Evolutionary conservation across 2,329 filamentous ascomycete genomes (phyloP), one percentile per base, ranked within the genome.

Genomic region (Colletotrichum siamense): DNA sequence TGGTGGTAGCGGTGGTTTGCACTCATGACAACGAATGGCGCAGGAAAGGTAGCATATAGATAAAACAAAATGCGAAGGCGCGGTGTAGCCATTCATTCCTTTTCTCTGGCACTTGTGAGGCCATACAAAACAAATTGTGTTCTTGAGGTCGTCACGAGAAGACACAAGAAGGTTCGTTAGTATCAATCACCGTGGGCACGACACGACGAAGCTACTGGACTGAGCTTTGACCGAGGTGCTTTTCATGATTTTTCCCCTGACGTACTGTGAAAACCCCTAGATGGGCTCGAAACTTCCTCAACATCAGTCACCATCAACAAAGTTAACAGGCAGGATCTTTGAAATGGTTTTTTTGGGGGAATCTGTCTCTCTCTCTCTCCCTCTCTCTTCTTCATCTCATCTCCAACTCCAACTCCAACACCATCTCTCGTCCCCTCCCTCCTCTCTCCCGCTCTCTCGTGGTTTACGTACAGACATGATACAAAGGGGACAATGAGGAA

Each of bases 381-480:
- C 30, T 52, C 34, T 62, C 26, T 63, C 57, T 44, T 16, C 39
- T 18, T 15, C 28, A 8, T 61, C 52, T 24, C 57, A 9, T 44
- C 57, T 64, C n/a, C 34, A 39, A 24, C 34, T 44, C 10, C 39
- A 18, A 26, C 32, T 8, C n/a, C 52, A 18, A 26, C 32, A 6
- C n/a, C 52, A n/a, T 32, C 26, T 49, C 13, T 22, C 52, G 30
- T 30, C 26, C 15, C 22, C n/a, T 26, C 22, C 26, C 34, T 32
- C 15, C 55, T 44, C 32, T 36, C 44, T 26, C 24, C 36, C 63
- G 13, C 39, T 57, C 22, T 52, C 74, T 74, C 64, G 71, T 76
- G 49, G 74, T 55, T 74, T 74, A 76, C 74, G 49, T 76, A 76
- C 65, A 74, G 70, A 76, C 74, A 69, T 76, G 71, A 74, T 76